Conservation (phyloP, 2,329 filamentous ascomycete species). For the Karstenula rhodostoma region DNA sequence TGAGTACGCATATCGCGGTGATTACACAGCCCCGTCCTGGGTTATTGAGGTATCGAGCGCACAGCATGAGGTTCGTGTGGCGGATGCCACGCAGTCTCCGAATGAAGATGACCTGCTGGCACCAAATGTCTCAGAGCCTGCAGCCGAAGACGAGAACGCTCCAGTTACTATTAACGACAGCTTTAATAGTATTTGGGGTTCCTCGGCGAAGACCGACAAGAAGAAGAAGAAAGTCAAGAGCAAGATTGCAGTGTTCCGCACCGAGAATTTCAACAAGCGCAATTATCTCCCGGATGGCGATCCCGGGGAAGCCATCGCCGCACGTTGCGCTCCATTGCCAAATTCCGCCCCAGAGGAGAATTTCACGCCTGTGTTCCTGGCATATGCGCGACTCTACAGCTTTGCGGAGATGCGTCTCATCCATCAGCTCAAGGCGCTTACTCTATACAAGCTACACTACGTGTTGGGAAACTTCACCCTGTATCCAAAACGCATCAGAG, state of each 20-base stretch:
- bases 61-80: background rate
- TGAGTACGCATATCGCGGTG: slow-evolving; percentile 35
- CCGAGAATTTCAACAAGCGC: background rate
- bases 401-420: slow-evolving; percentile 15
- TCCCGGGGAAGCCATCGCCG: too few relatives aligned
- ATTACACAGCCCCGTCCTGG: slow-evolving; percentile 29
- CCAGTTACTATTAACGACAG: background rate
- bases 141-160: background rate
- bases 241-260: background rate
- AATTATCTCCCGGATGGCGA: background rate
- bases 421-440: slow-evolving; percentile 12
- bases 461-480: slow-evolving; percentile 17
- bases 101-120: background rate
- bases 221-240: background rate
- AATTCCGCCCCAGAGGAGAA: slow-evolving; percentile 12
- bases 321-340: background rate
- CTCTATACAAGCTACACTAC: slow-evolving; percentile 19
- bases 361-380: slow-evolving; percentile 22
- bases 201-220: background rate
- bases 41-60: background rate
- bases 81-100: background rate
- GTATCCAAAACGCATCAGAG: slow-evolving; percentile 6
- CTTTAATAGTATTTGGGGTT: background rate
- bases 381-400: slow-evolving; percentile 26
- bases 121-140: background rate